These are phyloP conservation scores for Aspergillus vadensis DNA, from an alignment of 2,329 filamentous ascomycete genomes.

Conservation along the genomic window DNA sequence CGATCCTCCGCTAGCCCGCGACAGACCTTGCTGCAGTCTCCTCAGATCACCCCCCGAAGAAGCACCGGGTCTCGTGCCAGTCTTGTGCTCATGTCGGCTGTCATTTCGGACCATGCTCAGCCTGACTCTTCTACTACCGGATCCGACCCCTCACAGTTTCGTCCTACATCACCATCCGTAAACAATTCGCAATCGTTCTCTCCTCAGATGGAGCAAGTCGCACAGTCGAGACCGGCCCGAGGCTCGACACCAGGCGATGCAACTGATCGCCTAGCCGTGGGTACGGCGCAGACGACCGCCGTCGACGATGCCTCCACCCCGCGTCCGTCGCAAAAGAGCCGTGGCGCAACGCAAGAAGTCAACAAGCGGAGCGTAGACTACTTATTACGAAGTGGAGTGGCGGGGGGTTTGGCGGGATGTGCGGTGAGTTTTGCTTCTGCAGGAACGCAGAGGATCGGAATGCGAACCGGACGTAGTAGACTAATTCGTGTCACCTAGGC, in stretches of 20 bases:
- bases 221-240: conserved; percentile 27
- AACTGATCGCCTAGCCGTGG: conserved; percentile 17
- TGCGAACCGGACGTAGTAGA: background rate
- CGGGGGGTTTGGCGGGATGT: conserved; percentile 88
- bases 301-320: conserved; percentile 19
- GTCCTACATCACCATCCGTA: conserved; percentile 18
- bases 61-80: conserved; percentile 14
- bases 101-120: conserved; percentile 33
- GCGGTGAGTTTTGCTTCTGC: conserved; percentile 63
- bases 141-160: conserved; percentile 13
- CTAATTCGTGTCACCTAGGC: conserved; percentile 57
- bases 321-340: conserved; percentile 18
- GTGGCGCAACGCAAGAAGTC: conserved; percentile 43
- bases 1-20: conserved; percentile 34
- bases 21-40: conserved; percentile 16
- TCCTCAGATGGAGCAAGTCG: conserved; percentile 36
- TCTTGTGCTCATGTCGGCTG: conserved; percentile 29
- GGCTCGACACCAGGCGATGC: conserved; percentile 23
- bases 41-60: conserved; percentile 18
- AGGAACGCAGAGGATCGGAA: background rate
- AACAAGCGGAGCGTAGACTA: conserved; percentile 81
- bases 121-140: conserved; percentile 18
- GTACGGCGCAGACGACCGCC: conserved; percentile 19
- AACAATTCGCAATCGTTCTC: conserved; percentile 20
- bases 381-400: conserved; percentile 76